Evolutionary conservation across 768 basidiomycete genomes (phyloP), one percentile per base, ranked within the genome.

Genomic region (Termitomyces sp.): DNA sequence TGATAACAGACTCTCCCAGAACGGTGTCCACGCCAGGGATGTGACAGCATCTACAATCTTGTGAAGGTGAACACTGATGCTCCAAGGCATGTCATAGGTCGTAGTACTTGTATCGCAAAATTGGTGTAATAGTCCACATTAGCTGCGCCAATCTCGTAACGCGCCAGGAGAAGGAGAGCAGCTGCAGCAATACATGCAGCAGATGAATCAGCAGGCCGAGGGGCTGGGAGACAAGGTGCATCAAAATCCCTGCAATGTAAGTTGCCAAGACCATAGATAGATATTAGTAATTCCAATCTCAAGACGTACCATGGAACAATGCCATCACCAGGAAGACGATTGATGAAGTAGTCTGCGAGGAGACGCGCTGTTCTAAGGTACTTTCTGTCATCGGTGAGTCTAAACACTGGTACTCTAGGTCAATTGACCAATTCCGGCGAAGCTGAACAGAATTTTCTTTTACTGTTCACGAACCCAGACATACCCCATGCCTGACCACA

Each of bases 401-500:
- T 71, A 68, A 80, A 83, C 84, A 89, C 87, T 88, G 57, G 14
- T 2, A 31, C 26, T 30, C 5, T 26, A 7, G 9, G 28, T 51
- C 38, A 41, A 30, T 8, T 4, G 19, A 35, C 33, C 33, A 8
- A 46, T 33, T 5, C n/a, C n/a, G 11, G 21, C 6, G 12, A 53
- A 33, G 19, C 28, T 19, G 33, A 54, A 44, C 3, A n/a, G n/a
- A n/a, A 30, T 28, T 53, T 19, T 11, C 30, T 71, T 84, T 35
- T 60, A 87, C 87, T 85, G 63, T 83, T 85, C 0, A 84, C 80
- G 64, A 82, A 89, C 0, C 86, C 86, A 60, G 84, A 85, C 30
- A 87, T 76, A 2, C 77, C 87, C 86, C 86, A 89, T 14, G 82
- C 79, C 66, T 90, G 83, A 8, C 87, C 87, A 31, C 87, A 81